A percentile compares a stretch with the other conserved stretches of the same genome.
Conservation (phyloP, 1,284 basidiomycete species). For the Rhodofomes roseus region DNA sequence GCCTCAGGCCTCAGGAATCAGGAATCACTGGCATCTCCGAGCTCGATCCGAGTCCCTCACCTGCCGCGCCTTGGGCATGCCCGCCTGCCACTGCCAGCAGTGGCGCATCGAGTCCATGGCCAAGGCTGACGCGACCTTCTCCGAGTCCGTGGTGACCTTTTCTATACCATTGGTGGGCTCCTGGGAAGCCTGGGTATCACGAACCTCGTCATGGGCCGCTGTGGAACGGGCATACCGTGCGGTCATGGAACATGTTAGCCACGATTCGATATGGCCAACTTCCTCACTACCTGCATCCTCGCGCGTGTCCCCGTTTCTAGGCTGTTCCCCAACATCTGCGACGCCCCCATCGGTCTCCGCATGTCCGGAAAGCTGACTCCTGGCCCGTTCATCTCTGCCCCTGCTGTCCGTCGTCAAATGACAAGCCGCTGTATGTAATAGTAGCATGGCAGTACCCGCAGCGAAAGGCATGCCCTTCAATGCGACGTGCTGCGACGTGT, state of each 20-base stretch:
- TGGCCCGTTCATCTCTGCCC: not conserved
- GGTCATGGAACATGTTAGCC: not conserved
- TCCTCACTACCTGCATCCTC: not conserved
- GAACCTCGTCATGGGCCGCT: slow-evolving; percentile 66
- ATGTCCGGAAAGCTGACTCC: not conserved
- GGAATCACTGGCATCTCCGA: no score
- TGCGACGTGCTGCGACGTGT: no score
- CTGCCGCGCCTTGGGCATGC: slow-evolving; percentile 48
- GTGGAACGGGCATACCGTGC: not conserved
- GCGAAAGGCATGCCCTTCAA: no score
- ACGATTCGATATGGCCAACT: not conserved
- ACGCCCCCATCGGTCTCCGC: not conserved
- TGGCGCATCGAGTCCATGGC: no score
- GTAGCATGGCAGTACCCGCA: no score
- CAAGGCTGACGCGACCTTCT: slow-evolving; percentile 74
- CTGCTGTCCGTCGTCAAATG: not conserved
- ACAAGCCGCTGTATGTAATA: no score
- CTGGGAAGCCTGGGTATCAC: slow-evolving; percentile 71
- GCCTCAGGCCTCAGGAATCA: no score
- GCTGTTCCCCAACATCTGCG: not conserved
- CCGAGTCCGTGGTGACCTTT: slow-evolving; percentile 78
- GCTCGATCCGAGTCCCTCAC: no score
- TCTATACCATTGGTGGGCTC: slow-evolving; percentile 87
- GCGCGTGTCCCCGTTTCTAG: not conserved
- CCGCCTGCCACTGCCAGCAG: no score